Conservation (phyloP, 2,329 filamentous ascomycete genomes). For the Aspergillus viridinutans region DNA sequence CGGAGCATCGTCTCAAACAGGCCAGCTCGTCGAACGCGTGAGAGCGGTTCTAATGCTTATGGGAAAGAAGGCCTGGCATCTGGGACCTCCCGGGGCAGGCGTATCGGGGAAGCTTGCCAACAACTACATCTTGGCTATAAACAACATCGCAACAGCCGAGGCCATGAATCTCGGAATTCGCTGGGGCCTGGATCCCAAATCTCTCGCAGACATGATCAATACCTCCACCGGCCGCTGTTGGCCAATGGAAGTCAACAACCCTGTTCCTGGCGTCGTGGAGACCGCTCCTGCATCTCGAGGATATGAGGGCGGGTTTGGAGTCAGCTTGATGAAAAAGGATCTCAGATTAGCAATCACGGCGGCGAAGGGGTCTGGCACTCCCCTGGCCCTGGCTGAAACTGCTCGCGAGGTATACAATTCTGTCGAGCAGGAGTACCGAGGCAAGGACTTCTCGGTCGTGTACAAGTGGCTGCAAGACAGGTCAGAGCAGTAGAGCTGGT, state of each 20-base stretch:
- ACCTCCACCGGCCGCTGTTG: constrained; percentile 92
- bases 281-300: constrained; percentile 70
- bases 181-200: constrained; percentile 60
- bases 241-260: constrained; percentile 95
- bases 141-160: constrained; percentile 72
- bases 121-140: constrained; percentile 92
- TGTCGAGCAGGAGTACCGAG: constrained; percentile 60
- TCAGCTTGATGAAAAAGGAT: constrained; percentile 78
- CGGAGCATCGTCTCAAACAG: constrained; percentile 54
- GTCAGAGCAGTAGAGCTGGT: constrained; percentile 27
- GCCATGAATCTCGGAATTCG: constrained; percentile 63
- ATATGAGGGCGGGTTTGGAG: constrained; percentile 73
- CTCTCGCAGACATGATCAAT: constrained; percentile 82
- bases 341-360: constrained; percentile 68
- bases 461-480: constrained; percentile 61
- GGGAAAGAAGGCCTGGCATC: constrained; percentile 81
- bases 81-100: constrained; percentile 78
- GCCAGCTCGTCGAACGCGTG: constrained; percentile 57
- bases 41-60: constrained; percentile 71
- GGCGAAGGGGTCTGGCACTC: constrained; percentile 62
- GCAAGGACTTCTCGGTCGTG: constrained; percentile 76
- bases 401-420: constrained; percentile 65
- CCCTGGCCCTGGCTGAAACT: constrained; percentile 59
- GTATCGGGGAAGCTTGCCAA: constrained; percentile 92
- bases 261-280: constrained; percentile 77